phyloP scores from a whole-genome alignment of 495 filamentous ascomycete species.

The Daldinia loculata region DNA sequence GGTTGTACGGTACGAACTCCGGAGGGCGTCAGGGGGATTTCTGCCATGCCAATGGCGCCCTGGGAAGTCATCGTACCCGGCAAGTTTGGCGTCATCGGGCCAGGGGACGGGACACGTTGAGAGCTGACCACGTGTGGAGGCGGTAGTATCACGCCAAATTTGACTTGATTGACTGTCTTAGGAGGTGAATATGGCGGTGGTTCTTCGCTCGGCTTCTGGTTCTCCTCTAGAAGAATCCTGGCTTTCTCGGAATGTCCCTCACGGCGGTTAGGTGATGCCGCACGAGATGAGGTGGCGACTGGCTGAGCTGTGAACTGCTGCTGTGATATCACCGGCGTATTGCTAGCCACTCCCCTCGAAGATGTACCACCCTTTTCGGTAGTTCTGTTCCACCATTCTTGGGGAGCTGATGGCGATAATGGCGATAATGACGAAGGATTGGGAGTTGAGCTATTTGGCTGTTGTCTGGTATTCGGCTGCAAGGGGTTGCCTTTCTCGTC shows the following conservation, averaged over 20 bases:
- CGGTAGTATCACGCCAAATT: conserved; percentile 54
- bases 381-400: conserved; percentile 51
- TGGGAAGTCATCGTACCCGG: conserved; percentile 58
- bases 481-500: conserved; percentile 46
- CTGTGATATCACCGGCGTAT: conserved; percentile 29
- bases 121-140: conserved; percentile 46
- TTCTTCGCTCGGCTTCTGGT: conserved; percentile 37
- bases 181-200: conserved; percentile 58
- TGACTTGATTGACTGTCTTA: conserved; percentile 42
- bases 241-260: conserved; percentile 52
- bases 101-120: conserved; percentile 56
- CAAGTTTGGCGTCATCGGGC: conserved; percentile 52
- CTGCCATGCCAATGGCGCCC: conserved; percentile 51
- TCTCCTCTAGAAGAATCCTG: conserved; percentile 48
- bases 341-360: conserved; percentile 31
- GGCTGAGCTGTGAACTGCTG: conserved; percentile 8
- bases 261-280: conserved; percentile 12
- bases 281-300: conserved; percentile 22
- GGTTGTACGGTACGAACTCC: conserved; percentile 21
- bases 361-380: conserved; percentile 46
- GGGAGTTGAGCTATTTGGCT: conserved; percentile 1
- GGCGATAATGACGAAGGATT: background rate
- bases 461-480: conserved; percentile 5
- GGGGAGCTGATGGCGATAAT: conserved; percentile 2
- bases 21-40: conserved; percentile 53